Base-by-base conservation (phyloP, 1,139 yeast genomes). In the Magnusiomyces fungicola region DNA sequence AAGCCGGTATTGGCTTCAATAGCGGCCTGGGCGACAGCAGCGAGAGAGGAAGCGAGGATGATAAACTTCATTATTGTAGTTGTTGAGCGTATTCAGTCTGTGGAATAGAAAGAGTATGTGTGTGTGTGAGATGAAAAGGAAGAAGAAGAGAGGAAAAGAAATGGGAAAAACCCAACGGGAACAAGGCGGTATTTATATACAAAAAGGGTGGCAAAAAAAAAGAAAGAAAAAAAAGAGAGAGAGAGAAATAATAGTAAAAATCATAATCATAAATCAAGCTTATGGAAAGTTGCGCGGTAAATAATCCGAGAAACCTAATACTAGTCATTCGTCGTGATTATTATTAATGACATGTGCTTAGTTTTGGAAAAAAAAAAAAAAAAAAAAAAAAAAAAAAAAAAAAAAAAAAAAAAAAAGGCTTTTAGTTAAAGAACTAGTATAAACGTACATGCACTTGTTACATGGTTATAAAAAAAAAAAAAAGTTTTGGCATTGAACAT, bases 61-160 rank as follows among this genome's bases (percentile, higher is more conserved):
- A 39, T n/a, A 33, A 39, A 39, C 43, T 39, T 24, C 43, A 39
- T 39, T 23, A 14, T 23, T 23, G 30, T n/a, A n/a, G 25, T 38
- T 32, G 12, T 32, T 32, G 34, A n/a, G 4, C 16, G 34, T 32
- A 32, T 32, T 32, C 14, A 32, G 9, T 32, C 14, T 3, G 14
- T n/a, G 3, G 34, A n/a, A 32, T 5, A 32, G 14, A 4, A 9
- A 32, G 14, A 32, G 12, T 9, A 32, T n/a, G 34, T n/a, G 16
- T 4, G 9, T 32, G 16, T 32, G 18, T 32, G 5, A 9, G 16
- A 10, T n/a, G 16, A 10, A 32, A 32, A n/a, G 14, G 9, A 29
- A 9, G 32, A 29, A 29, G 14, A 29, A 29, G 14, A 29, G 32
- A 32, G 16, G 16, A 32, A 32, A 32, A 32, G 34, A 9, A 10